Evolutionary conservation across 2,329 filamentous ascomycete species (phyloP), one percentile per base, ranked within the genome.

Genomic region (Fusarium multiceps): DNA sequence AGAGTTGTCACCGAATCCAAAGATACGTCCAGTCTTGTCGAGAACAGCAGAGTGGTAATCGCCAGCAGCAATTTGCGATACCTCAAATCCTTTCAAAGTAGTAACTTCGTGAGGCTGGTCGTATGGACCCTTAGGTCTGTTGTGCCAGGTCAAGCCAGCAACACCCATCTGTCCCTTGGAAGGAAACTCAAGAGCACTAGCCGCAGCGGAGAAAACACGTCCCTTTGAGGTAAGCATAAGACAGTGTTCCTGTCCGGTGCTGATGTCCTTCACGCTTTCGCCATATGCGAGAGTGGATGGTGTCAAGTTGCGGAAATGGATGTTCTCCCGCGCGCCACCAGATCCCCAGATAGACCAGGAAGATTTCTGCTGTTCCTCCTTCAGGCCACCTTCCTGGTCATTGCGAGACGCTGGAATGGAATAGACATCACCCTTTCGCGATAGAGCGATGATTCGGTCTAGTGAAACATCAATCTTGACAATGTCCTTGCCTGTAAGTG

Each of bases 1-100:
- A 0, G 90, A 90, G 81, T 98, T 98, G 79, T 98, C 94, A 40
- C 96, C 96, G 81, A 97, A 98, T 9, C 90, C 86, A 79, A 96
- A 97, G 18, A 96, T 86, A 18, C 89, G 88, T 18, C 95, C 95
- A 55, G 91, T 85, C 63, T 88, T 87, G 76, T 95, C 93, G 18
- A 94, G 85, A 1, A 89, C 92, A 3, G 97, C 82, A 6, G 93
- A 97, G 81, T 99, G 96, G 71, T 90, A 89, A 76, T 97, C 94
- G 25, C 96, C 96, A 3, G 93, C 84, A 2, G 95, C 94, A 61
- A 98, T 90, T 70, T 92, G 87, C 7, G 84, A 81, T 47, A 96
- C 89, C 7, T 92, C 86, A 69, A 91, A 91, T 7, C 90, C 92
- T 59, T 87, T 88, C 4, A 98, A 83, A 0, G 87, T 88, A 3